Conservation (phyloP, 768 basidiomycete genomes). For the Coprinellus aureogranulatus region DNA sequence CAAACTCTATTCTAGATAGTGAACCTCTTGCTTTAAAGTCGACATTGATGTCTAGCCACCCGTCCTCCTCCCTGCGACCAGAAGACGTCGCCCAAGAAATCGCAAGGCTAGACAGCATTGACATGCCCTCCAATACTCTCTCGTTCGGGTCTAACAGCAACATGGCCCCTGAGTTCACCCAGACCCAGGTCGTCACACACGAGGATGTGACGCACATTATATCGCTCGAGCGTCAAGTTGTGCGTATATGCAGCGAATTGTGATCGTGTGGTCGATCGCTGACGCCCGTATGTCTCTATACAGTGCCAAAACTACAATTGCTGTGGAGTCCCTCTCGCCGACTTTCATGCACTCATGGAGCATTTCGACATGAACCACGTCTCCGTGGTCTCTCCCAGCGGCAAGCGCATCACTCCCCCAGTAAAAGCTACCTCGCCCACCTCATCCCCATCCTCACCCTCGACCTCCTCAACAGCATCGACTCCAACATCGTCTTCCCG, state of each 20-base stretch:
- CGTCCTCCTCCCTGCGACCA: not conserved
- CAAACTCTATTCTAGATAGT: not conserved
- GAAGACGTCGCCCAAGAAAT: not conserved
- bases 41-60: not conserved
- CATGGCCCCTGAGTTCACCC: constrained; percentile 1
- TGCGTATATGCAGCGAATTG: constrained; percentile 14
- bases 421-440: constrained; percentile 4
- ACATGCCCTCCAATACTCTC: not conserved
- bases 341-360: constrained; percentile 50
- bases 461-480: constrained; percentile 13
- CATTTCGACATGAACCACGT: constrained; percentile 46
- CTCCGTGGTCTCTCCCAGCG: constrained; percentile 22
- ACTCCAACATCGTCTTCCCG: constrained; percentile 17
- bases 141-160: not conserved
- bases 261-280: constrained; percentile 8
- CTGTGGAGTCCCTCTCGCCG: constrained; percentile 42
- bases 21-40: constrained; percentile 2
- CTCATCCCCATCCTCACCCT: not conserved
- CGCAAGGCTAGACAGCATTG: constrained; percentile 2
- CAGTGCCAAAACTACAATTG: constrained; percentile 44
- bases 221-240: constrained; percentile 25
- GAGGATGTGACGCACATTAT: constrained; percentile 23
- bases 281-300: not conserved
- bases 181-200: constrained; percentile 13
- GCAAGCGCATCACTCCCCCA: constrained; percentile 30